A percentile compares a stretch with the other conserved stretches of the same genome.
These are phyloP conservation scores for Rachicladosporium sp. DNA, from an alignment of 2,329 filamentous ascomycete genomes.

Conservation along the genomic window DNA sequence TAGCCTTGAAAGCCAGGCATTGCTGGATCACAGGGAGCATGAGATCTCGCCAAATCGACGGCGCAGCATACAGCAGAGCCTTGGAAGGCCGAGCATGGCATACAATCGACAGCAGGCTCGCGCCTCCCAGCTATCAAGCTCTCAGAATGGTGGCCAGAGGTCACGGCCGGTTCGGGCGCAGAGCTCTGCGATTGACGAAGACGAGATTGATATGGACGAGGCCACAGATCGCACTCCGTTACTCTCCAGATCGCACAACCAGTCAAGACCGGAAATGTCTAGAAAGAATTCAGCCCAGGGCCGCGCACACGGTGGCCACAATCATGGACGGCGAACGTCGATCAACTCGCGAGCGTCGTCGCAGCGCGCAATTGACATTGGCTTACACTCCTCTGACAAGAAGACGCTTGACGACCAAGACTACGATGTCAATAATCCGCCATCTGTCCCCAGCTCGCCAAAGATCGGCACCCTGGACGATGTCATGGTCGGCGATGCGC, in stretches of 20 bases:
- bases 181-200: slow-evolving; percentile 29
- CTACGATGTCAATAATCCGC: slow-evolving; percentile 55
- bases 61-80: slow-evolving; percentile 30
- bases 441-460: slow-evolving; percentile 48
- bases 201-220: slow-evolving; percentile 35
- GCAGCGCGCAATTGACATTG: slow-evolving; percentile 5
- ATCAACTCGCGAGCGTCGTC: slow-evolving; percentile 16
- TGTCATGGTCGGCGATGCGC: slow-evolving; percentile 57
- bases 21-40: slow-evolving; percentile 67
- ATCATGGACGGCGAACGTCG: slow-evolving; percentile 18
- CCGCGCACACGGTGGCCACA: slow-evolving; percentile 17
- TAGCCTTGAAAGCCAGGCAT: slow-evolving; percentile 76
- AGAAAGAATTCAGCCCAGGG: slow-evolving; percentile 16
- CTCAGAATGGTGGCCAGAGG: slow-evolving; percentile 4
- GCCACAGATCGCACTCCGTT: slow-evolving; percentile 44
- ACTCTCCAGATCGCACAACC: slow-evolving; percentile 29
- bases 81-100: slow-evolving; percentile 14
- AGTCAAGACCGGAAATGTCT: slow-evolving; percentile 17
- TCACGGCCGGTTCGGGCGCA: slow-evolving; percentile 8
- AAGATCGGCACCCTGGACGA: slow-evolving; percentile 44
- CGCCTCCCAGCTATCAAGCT: slow-evolving; percentile 10
- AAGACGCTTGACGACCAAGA: slow-evolving; percentile 22
- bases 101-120: slow-evolving; percentile 13
- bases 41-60: slow-evolving; percentile 28
- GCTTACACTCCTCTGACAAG: neutral